Percentiles rank a stretch among this genome's conserved stretches.
Evolutionary conservation across 2,329 filamentous ascomycete species (phyloP).

Genomic region (Talaromyces sp.): DNA sequence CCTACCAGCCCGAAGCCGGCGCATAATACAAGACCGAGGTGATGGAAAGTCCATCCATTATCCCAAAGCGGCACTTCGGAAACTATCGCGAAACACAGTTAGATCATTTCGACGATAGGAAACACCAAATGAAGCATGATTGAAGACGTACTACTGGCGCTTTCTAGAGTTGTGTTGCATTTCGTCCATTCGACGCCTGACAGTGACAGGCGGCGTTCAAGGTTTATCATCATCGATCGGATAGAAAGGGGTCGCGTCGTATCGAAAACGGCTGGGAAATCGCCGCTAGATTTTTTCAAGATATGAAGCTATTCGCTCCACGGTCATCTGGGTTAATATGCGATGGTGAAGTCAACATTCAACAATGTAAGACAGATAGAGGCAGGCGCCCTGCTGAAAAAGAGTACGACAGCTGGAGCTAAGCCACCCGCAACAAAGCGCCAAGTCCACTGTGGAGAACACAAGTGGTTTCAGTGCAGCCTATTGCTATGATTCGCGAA

Average conservation of each 20-base stretch:
- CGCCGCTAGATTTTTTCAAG: neutral
- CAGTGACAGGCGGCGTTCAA: constrained; percentile 13
- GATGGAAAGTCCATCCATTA: constrained; percentile 54
- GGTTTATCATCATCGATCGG: constrained; percentile 11
- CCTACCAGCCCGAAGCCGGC: constrained; percentile 54
- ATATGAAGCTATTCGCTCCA: neutral
- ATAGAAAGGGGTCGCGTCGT: neutral
- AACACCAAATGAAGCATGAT: neutral
- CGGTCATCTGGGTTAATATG: neutral
- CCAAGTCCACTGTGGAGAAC: neutral
- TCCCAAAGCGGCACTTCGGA: constrained; percentile 52
- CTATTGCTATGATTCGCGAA: neutral
- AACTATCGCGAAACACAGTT: constrained; percentile 30
- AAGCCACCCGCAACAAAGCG: constrained; percentile 1
- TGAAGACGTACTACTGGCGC: constrained; percentile 40
- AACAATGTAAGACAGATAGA: neutral
- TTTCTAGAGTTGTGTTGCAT: constrained; percentile 52
- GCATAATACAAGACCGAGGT: constrained; percentile 53
- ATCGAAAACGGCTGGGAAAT: neutral
- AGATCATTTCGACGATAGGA: neutral
- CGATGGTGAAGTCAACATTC: neutral
- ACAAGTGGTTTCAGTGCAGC: neutral
- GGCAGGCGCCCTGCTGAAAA: neutral
- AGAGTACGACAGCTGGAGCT: constrained; percentile 4
- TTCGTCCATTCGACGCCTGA: constrained; percentile 23